phyloP scores from a whole-genome alignment of 2,329 filamentous ascomycete species.

The Lasiodiplodia sp. region DNA sequence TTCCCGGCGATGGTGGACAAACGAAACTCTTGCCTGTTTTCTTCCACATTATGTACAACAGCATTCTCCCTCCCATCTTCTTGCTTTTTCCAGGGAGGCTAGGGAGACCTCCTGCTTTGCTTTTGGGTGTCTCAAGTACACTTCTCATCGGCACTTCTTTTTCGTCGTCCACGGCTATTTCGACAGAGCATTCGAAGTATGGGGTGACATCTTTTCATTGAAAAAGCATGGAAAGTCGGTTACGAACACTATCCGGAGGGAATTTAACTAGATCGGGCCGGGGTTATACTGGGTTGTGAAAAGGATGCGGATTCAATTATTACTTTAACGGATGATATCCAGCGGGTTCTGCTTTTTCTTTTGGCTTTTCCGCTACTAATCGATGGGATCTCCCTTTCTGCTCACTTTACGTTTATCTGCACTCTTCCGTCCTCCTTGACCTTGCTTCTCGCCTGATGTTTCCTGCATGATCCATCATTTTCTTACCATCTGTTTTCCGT shows the following conservation, averaged over 20 bases:
- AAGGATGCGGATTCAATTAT: not conserved
- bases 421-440: not conserved
- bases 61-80: slow-evolving; percentile 4
- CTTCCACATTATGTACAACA: slow-evolving; percentile 13
- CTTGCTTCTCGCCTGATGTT: not conserved
- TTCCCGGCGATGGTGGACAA: not conserved
- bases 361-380: not conserved
- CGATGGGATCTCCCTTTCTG: not conserved
- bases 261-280: not conserved
- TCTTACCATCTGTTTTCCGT: not conserved
- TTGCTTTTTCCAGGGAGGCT: not conserved
- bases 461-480: not conserved
- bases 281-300: not conserved
- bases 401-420: not conserved
- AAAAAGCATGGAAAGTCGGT: slow-evolving; percentile 5
- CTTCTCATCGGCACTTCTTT: not conserved
- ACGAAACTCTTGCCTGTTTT: not conserved
- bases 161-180: not conserved
- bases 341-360: not conserved
- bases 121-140: not conserved
- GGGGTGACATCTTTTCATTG: not conserved
- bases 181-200: not conserved
- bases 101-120: not conserved
- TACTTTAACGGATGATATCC: slow-evolving; percentile 3
- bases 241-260: not conserved